Base-by-base conservation (phyloP, 2,329 filamentous ascomycete genomes). In the Xylariales sp. region DNA sequence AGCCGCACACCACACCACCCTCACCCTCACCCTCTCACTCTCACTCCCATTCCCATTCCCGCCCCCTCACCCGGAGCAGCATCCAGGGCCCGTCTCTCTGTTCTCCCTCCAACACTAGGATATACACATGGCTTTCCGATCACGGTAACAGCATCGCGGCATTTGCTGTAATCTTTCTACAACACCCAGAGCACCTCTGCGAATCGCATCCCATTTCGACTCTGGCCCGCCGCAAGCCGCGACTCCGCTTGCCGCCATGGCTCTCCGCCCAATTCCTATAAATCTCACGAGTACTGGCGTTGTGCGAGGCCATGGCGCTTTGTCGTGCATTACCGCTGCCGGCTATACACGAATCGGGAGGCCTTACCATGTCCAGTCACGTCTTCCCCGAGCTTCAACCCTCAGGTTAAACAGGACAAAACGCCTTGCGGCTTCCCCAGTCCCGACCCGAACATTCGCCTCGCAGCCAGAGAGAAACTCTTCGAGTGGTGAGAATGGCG, bases 111-210 rank as follows among this genome's bases (percentile, higher is more conserved):
- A 46, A 16, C 30, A 39, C 41, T 45, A 49, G 43, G 18, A 28
- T 14, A 57, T 41, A 14, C 67, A 58, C 46, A 78, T 78, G 76
- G 76, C 75, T 74, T 64, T 59, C 55, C 67, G 64, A 61, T 56
- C 57, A 56, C 73, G 69, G 65, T 77, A 73, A 74, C 69, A 72
- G 39, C 53, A 72, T 66, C 69, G 71, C 75, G 69, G 74, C 76
- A 69, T 73, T 69, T 68, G 74, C 73, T 75, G 73, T 73, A 67
- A 67, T 53, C 64, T 66, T 39, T 64, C 64, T 64, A 34, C 64
- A 69, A 55, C 56, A 32, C 30, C 41, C 30, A 23, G 23, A 23
- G 23, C 23, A 7, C 18, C 6, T 53, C 32, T n/a, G 39, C 60
- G 55, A 61, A 49, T 58, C 34, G 34, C 58, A 50, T 41, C 43